These are phyloP conservation scores for Lanmaoa rubissima DNA, from an alignment of 768 basidiomycete genomes.

Conservation along the genomic window DNA sequence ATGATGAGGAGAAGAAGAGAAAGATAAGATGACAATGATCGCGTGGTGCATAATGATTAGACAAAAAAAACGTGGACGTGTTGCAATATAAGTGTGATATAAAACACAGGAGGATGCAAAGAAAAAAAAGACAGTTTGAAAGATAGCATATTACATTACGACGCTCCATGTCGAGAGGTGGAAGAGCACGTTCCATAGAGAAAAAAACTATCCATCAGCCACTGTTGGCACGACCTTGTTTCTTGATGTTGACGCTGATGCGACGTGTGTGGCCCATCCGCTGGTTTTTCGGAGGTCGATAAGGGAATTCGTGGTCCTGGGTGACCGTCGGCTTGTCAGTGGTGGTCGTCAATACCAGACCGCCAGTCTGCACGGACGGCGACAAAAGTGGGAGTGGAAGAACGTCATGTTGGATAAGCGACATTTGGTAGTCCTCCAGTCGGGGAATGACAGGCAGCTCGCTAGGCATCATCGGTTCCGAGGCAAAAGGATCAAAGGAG, in stretches of 20 bases:
- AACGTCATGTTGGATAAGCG: not conserved
- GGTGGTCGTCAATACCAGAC: not conserved
- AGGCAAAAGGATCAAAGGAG: slow-evolving; percentile 24
- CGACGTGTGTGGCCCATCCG: slow-evolving; percentile 40
- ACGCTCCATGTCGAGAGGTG: not conserved
- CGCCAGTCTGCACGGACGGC: not conserved
- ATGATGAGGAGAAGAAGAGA: not conserved
- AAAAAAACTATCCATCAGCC: slow-evolving; percentile 3
- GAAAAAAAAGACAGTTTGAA: too few species aligned
- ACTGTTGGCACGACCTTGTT: slow-evolving; percentile 10
- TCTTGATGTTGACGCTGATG: slow-evolving; percentile 39
- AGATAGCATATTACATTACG: slow-evolving; percentile 1
- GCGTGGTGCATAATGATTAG: not conserved
- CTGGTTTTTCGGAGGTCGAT: slow-evolving; percentile 32
- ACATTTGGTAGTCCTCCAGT: slow-evolving; percentile 4
- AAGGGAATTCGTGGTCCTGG: slow-evolving; percentile 29
- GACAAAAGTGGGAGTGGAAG: not conserved
- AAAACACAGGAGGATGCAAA: slow-evolving; percentile 2
- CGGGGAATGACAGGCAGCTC: slow-evolving; percentile 14
- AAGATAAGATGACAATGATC: not conserved
- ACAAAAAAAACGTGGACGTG: not conserved
- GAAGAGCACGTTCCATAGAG: not conserved
- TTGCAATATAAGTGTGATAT: not conserved
- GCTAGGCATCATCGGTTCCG: slow-evolving; percentile 8
- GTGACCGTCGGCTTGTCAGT: not conserved